Evolutionary conservation across 805 yeast genomes (phyloP).

Genomic region (Candida andamanensis): DNA sequence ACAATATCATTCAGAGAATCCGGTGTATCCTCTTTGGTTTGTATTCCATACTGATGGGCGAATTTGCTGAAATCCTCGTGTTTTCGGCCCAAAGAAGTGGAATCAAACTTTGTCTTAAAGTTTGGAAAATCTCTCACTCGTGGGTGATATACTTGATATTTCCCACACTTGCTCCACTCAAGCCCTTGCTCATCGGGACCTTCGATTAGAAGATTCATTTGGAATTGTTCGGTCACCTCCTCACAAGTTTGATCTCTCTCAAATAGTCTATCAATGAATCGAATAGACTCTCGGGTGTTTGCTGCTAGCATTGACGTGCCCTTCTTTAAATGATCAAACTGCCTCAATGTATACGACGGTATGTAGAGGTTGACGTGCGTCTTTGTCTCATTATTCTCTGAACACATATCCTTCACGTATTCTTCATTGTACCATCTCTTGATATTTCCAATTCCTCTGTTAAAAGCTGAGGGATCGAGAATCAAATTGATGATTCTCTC

Average conservation of each 20-base stretch:
- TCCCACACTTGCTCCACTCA: constrained; percentile 43
- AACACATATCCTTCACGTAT: constrained; percentile 14
- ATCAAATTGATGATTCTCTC: constrained; percentile 37
- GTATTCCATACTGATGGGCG: constrained; percentile 1
- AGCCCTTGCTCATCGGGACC: constrained; percentile 44
- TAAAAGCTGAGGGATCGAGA: constrained; percentile 63
- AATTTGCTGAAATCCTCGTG: constrained; percentile 4
- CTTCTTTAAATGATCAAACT: constrained; percentile 53
- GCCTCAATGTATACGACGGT: constrained; percentile 54
- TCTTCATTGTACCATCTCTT: constrained; percentile 53
- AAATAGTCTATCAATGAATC: constrained; percentile 48
- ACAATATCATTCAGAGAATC: constrained; percentile 19
- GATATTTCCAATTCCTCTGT: constrained; percentile 64
- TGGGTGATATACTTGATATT: constrained; percentile 44
- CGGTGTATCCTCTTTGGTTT: neutral
- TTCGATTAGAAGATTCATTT: constrained; percentile 21
- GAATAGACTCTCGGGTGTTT: constrained; percentile 62
- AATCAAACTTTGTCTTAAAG: constrained; percentile 30
- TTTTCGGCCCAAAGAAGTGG: constrained; percentile 16
- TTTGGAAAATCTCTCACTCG: constrained; percentile 48
- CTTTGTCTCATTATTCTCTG: constrained; percentile 14
- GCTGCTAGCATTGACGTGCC: constrained; percentile 52
- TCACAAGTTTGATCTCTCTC: constrained; percentile 13
- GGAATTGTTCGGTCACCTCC: constrained; percentile 6
- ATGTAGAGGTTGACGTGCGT: constrained; percentile 38